A percentile compares a stretch with the other conserved stretches of the same genome.
Conservation (phyloP, 352 stramenopile species). For the Nothophytophthora sp. region DNA sequence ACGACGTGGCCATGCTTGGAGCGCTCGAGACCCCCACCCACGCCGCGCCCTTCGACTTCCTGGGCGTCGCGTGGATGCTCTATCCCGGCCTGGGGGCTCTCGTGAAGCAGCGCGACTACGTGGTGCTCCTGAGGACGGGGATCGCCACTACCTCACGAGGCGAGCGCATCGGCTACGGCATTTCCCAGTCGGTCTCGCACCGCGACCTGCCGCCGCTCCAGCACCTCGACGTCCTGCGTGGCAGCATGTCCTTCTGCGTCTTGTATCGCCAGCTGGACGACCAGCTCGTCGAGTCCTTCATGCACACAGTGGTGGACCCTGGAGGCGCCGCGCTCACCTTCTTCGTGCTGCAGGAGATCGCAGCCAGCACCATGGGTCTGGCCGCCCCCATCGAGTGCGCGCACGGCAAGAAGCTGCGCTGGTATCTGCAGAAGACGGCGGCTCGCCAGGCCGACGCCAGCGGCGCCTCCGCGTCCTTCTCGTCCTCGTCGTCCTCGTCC, state of each 20-base stretch:
- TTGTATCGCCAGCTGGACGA: conserved; percentile 43
- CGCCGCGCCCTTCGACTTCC: conserved; percentile 41
- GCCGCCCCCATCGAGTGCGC: conserved; percentile 37
- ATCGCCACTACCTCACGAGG: conserved; percentile 35
- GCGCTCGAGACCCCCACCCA: conserved; percentile 37
- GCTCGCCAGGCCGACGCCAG: conserved; percentile 7
- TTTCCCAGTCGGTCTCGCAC: conserved; percentile 57
- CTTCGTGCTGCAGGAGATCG: conserved; percentile 35
- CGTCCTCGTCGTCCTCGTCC: conserved; percentile 19
- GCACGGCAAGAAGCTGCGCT: conserved; percentile 59
- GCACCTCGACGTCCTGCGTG: conserved; percentile 38
- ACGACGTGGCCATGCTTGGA: conserved; percentile 41
- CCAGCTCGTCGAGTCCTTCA: conserved; percentile 42
- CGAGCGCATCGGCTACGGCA: conserved; percentile 43
- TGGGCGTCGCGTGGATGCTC: conserved; percentile 50
- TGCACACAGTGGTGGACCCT: conserved; percentile 38
- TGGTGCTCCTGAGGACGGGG: conserved; percentile 34
- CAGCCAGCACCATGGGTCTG: conserved; percentile 23
- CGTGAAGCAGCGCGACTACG: conserved; percentile 40
- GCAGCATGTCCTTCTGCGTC: conserved; percentile 38
- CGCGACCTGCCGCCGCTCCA: conserved; percentile 37
- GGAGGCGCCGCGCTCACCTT: conserved; percentile 36
- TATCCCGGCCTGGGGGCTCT: conserved; percentile 31
- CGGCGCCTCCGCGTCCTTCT: conserved; percentile 16
- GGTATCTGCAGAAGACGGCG: conserved; percentile 35